These are phyloP conservation scores for Acer negundo DNA, from an alignment of 345 rosid genomes.

Conservation along the genomic window DNA sequence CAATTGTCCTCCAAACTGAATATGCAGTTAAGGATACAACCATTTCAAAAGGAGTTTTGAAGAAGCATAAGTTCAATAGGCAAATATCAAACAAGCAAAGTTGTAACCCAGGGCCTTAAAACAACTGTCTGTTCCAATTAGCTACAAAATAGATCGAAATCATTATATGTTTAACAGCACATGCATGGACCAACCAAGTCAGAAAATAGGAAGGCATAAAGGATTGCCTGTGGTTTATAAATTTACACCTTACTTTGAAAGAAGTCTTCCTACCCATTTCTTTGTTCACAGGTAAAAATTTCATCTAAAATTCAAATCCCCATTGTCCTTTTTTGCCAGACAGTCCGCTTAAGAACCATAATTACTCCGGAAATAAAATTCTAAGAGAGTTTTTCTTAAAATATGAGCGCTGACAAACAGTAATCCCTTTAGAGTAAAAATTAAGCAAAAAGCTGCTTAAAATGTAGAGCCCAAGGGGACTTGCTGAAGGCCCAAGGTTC, in stretches of 20 bases:
- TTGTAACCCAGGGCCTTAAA: neutral
- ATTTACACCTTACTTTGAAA: constrained; percentile 2
- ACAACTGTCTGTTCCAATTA: neutral
- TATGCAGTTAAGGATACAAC: no score
- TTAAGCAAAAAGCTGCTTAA: neutral
- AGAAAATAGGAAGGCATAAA: neutral
- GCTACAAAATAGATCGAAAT: neutral
- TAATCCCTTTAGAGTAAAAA: neutral
- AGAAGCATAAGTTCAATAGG: neutral
- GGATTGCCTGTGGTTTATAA: neutral
- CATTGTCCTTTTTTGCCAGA: neutral
- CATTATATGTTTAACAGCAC: neutral
- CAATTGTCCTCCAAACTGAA: no score
- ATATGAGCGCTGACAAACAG: neutral
- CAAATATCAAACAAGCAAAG: neutral
- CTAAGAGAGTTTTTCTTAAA: neutral
- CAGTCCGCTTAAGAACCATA: neutral
- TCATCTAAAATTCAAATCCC: neutral
- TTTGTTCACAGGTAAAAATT: neutral
- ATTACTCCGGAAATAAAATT: neutral
- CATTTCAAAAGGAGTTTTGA: neutral
- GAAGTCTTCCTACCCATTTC: neutral
- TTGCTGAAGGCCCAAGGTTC: neutral
- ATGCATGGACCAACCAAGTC: neutral
- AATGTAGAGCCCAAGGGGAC: neutral